phyloP scores from a whole-genome alignment of 106 monocot genomes.

The Dactylorhiza incarnata region DNA sequence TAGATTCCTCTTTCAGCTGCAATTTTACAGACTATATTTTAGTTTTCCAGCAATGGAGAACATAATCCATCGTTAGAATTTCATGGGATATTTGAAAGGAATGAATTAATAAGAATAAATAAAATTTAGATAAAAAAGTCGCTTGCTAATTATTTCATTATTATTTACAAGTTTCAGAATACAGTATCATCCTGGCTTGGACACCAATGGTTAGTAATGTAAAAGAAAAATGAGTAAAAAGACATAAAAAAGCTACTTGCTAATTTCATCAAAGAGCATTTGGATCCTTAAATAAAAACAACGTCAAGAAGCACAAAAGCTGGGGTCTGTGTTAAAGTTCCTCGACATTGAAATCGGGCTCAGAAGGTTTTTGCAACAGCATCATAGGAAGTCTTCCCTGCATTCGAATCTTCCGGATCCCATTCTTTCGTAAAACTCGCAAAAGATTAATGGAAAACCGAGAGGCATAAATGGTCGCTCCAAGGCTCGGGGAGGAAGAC shows the following conservation, averaged over 20 bases:
- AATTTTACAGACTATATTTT: too few relatives aligned
- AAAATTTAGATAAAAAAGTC: too few relatives aligned
- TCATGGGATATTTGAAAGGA: not conserved
- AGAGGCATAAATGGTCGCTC: constrained; percentile 49
- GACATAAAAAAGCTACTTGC: not conserved
- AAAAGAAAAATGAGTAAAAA: too few relatives aligned
- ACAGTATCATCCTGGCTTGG: not conserved
- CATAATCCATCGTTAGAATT: too few relatives aligned
- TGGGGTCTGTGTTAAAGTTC: not conserved
- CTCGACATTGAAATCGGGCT: constrained; percentile 35
- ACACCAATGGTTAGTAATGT: not conserved
- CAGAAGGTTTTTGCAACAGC: constrained; percentile 48
- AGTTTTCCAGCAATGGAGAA: too few relatives aligned
- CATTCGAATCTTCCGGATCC: constrained; percentile 12
- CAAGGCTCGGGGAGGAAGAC: constrained; percentile 50
- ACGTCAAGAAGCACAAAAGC: not conserved
- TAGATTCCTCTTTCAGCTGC: too few relatives aligned
- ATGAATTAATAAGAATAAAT: not conserved
- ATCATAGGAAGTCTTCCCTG: constrained; percentile 41
- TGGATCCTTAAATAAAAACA: not conserved
- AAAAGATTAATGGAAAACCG: constrained; percentile 39
- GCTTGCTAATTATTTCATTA: not conserved
- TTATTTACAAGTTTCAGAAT: not conserved
- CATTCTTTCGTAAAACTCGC: constrained; percentile 24
- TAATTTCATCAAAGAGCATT: not conserved